These are phyloP conservation scores for Gossypium arboreum DNA, from an alignment of 345 rosid genomes.

Conservation along the genomic window DNA sequence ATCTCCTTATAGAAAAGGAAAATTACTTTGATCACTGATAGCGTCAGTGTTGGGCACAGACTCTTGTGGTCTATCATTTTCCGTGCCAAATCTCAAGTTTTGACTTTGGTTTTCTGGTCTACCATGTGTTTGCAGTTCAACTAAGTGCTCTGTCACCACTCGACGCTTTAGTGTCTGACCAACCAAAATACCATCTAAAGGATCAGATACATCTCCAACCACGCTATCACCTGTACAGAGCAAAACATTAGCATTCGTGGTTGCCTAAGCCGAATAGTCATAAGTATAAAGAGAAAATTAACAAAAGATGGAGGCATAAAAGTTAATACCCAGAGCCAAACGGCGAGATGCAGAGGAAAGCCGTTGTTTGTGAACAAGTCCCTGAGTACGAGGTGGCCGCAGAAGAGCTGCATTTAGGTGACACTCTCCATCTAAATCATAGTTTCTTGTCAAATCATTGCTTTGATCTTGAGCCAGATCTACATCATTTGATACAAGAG, in stretches of 20 bases:
- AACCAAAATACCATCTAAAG: slow-evolving; percentile 41
- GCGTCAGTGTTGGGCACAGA: slow-evolving; percentile 31
- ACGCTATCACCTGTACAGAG: slow-evolving; percentile 53
- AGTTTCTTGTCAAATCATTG: slow-evolving; percentile 47
- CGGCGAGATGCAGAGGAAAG: slow-evolving; percentile 46
- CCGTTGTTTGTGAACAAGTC: slow-evolving; percentile 62
- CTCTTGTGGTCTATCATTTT: slow-evolving; percentile 33
- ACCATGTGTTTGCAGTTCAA: slow-evolving; percentile 39
- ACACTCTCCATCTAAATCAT: slow-evolving; percentile 66
- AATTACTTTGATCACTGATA: slow-evolving; percentile 66
- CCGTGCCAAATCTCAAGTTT: slow-evolving; percentile 25
- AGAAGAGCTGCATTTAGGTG: slow-evolving; percentile 54
- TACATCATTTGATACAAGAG: slow-evolving; percentile 57
- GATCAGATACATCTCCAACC: slow-evolving; percentile 54
- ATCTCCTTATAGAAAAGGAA: slow-evolving; percentile 16
- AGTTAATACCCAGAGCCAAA: slow-evolving; percentile 37
- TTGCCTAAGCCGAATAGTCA: not conserved
- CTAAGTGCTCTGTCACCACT: slow-evolving; percentile 25
- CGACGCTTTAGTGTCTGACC: slow-evolving; percentile 67
- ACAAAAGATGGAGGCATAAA: slow-evolving; percentile 14
- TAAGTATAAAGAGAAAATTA: slow-evolving; percentile 10
- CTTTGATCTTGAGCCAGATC: slow-evolving; percentile 40
- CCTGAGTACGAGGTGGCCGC: slow-evolving; percentile 43
- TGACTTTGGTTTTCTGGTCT: slow-evolving; percentile 31
- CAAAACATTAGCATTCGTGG: not conserved